phyloP scores from a whole-genome alignment of 179 eudicot genomes.

The Amaranthus tricolor region DNA sequence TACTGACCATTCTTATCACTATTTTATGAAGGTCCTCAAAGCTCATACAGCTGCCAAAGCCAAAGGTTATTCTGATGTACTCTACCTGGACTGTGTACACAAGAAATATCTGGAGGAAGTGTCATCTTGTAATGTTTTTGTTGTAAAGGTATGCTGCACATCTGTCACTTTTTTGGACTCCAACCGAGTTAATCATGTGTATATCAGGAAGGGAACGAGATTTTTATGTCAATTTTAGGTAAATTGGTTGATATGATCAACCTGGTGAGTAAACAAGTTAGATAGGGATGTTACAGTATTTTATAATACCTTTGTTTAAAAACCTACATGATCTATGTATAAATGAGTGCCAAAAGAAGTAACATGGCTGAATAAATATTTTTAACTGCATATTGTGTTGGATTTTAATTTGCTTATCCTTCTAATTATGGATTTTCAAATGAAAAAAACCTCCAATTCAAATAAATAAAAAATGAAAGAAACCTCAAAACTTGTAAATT shows the following conservation, averaged over 20 bases:
- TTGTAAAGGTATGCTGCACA: conserved; percentile 66
- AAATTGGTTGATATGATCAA: not conserved
- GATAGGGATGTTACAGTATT: not conserved
- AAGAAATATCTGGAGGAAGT: conserved; percentile 94
- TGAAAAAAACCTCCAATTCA: not conserved
- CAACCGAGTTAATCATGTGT: not conserved
- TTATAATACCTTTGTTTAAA: not conserved
- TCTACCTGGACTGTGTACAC: conserved; percentile 81
- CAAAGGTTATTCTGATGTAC: conserved; percentile 86
- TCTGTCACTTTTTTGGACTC: not conserved
- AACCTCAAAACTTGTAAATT: not conserved
- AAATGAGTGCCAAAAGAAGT: not conserved
- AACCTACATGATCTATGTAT: not conserved
- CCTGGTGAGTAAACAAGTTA: not conserved
- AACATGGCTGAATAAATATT: not conserved
- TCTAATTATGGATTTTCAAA: no score
- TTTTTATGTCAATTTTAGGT: not conserved
- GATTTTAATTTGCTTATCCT: no score
- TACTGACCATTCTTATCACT: not conserved
- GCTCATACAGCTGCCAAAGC: conserved; percentile 92
- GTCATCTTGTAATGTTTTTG: conserved; percentile 89
- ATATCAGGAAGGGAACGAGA: not conserved
- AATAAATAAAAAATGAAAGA: not conserved
- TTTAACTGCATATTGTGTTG: no score
- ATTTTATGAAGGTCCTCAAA: conserved; percentile 59